phyloP scores from a whole-genome alignment of 1,284 basidiomycete genomes.

The Pterulicium gracile region DNA sequence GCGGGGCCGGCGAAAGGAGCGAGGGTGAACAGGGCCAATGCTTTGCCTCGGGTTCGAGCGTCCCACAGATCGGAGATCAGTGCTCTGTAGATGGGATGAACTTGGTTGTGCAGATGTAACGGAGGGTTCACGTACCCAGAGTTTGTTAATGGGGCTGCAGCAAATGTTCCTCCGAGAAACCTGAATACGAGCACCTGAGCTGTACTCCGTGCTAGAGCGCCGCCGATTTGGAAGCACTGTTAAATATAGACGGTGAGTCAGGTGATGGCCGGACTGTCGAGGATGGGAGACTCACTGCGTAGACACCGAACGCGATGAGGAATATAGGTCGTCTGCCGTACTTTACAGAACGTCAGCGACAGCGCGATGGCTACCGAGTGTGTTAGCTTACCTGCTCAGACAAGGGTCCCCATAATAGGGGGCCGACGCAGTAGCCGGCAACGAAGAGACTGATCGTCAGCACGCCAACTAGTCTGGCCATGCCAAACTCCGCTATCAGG shows the following conservation, averaged over 20 bases:
- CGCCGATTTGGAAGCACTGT: conserved; percentile 47
- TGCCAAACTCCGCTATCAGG: conserved; percentile 38
- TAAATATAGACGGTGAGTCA: conserved; percentile 2
- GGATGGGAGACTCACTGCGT: conserved; percentile 29
- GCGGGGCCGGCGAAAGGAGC: conserved; percentile 74
- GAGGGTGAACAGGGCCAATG: conserved; percentile 57
- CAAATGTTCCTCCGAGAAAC: conserved; percentile 57
- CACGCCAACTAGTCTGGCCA: conserved; percentile 41
- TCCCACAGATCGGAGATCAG: conserved; percentile 62
- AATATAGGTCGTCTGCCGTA: conserved; percentile 59
- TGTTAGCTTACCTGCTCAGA: conserved; percentile 17
- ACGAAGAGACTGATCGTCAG: conserved; percentile 45
- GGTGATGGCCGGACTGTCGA: not conserved
- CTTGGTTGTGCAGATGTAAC: conserved; percentile 5
- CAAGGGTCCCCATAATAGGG: conserved; percentile 53
- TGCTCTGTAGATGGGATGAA: conserved; percentile 20
- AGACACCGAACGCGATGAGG: conserved; percentile 54
- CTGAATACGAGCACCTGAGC: conserved; percentile 55
- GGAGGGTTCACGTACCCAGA: conserved; percentile 28
- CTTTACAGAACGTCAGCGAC: conserved; percentile 14
- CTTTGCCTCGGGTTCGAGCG: conserved; percentile 53
- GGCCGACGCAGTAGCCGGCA: conserved; percentile 48
- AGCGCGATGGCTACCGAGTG: not conserved
- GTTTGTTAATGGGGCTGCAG: conserved; percentile 35
- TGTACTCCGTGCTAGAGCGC: conserved; percentile 51